Conservation (phyloP, 495 filamentous ascomycete species). For the Penicillium manginii region DNA sequence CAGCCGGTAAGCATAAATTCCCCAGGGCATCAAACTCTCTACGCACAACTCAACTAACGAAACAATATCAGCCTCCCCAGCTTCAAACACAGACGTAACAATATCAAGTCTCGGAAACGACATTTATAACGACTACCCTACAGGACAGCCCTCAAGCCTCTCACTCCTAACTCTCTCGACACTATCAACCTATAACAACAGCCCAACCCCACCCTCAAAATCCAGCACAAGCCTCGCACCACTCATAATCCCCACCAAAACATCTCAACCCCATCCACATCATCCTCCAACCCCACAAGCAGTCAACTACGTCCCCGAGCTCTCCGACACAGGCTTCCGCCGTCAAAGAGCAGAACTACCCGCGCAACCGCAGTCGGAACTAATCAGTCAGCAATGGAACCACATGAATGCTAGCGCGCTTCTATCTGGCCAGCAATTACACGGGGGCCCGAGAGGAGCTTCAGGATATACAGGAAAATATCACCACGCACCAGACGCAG, state of each 20-base stretch:
- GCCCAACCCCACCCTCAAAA: background rate
- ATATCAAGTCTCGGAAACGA: background rate
- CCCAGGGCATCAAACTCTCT: background rate
- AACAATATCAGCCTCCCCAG: background rate
- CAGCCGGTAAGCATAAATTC: background rate
- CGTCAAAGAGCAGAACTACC: slow-evolving; percentile 37
- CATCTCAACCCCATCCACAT: slow-evolving; percentile 5
- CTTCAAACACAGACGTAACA: background rate
- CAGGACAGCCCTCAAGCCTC: background rate
- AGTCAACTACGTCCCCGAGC: slow-evolving; percentile 24
- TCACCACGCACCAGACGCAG: too few species aligned
- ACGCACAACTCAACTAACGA: background rate
- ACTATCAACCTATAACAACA: background rate
- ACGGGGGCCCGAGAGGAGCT: too few species aligned
- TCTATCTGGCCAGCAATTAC: too few species aligned
- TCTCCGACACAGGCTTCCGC: slow-evolving; percentile 40
- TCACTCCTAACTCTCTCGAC: background rate
- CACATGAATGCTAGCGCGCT: background rate
- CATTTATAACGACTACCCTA: background rate
- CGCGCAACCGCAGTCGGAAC: slow-evolving; percentile 27
- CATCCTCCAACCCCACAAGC: slow-evolving; percentile 12
- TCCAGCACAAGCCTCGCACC: background rate
- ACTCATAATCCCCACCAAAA: background rate
- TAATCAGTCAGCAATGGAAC: slow-evolving; percentile 36
- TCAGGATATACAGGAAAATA: too few species aligned